phyloP scores from a whole-genome alignment of 441 rosid genomes.

The Theobroma grandiflorum region DNA sequence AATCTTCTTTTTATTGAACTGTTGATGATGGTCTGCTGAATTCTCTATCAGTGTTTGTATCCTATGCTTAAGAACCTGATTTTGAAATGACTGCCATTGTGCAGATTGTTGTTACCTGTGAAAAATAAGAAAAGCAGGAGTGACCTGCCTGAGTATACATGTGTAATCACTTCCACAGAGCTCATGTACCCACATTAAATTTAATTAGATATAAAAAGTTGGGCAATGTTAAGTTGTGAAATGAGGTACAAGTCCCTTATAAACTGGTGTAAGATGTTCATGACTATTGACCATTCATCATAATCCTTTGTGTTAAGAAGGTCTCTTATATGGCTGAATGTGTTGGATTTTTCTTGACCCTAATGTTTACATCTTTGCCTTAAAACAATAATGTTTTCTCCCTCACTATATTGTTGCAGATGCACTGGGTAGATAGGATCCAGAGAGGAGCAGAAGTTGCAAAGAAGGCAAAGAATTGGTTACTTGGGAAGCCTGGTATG shows the following conservation, averaged over 20 bases:
- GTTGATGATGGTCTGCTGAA: not conserved
- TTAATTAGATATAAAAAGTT: not conserved
- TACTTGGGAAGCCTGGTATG: constrained; percentile 87
- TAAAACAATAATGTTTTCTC: not conserved
- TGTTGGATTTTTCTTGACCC: not conserved
- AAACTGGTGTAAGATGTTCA: not conserved
- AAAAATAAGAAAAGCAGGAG: not conserved
- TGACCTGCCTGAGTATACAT: not conserved
- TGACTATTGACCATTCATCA: constrained; percentile 12
- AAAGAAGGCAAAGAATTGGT: constrained; percentile 86
- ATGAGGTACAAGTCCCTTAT: not conserved
- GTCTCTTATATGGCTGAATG: not conserved
- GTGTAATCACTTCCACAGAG: not conserved
- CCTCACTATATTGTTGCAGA: constrained; percentile 55
- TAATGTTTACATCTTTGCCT: not conserved
- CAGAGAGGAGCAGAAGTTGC: constrained; percentile 80
- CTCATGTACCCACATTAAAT: not conserved
- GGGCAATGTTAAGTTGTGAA: not conserved
- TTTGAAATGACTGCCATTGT: not conserved
- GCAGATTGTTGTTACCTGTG: not conserved
- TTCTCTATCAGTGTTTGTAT: not conserved
- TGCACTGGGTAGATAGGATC: constrained; percentile 87
- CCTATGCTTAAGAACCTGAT: not conserved
- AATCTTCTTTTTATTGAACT: not conserved
- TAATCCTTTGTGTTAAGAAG: not conserved